A percentile compares a stretch with the other conserved stretches of the same genome.
Conservation (phyloP, 2,329 filamentous ascomycete genomes). For the Podosphaera xanthii region DNA sequence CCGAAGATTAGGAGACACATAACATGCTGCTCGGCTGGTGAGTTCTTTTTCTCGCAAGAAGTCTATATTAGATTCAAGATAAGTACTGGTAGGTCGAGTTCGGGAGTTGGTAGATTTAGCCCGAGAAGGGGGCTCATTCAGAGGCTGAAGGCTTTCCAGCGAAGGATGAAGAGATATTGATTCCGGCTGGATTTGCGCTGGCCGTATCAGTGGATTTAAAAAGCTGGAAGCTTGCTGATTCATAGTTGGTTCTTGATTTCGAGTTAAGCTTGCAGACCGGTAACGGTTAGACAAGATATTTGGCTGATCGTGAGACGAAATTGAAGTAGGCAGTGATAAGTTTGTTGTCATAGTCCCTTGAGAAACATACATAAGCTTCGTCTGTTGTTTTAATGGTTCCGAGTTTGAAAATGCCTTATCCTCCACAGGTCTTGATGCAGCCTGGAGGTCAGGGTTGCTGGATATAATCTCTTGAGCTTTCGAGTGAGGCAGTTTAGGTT, state of each 20-base stretch:
- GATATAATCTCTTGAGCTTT: slow-evolving; percentile 41
- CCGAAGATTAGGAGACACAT: slow-evolving; percentile 7
- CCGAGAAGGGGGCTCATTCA: slow-evolving; percentile 22
- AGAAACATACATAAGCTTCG: slow-evolving; percentile 24
- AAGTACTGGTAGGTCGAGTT: slow-evolving; percentile 57
- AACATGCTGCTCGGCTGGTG: slow-evolving; percentile 14
- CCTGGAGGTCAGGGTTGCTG: slow-evolving; percentile 35
- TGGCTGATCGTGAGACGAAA: slow-evolving; percentile 8
- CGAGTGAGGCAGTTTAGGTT: slow-evolving; percentile 20
- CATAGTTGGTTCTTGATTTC: slow-evolving; percentile 10
- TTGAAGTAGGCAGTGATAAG: slow-evolving; percentile 22
- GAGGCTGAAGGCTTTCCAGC: slow-evolving; percentile 29
- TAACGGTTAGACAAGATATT: slow-evolving; percentile 17
- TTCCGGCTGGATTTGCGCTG: slow-evolving; percentile 19
- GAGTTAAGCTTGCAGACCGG: slow-evolving; percentile 28
- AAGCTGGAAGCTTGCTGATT: slow-evolving; percentile 8
- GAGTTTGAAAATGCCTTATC: slow-evolving; percentile 16
- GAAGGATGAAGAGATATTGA: slow-evolving; percentile 40
- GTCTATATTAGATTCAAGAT: slow-evolving; percentile 63
- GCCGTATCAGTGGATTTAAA: slow-evolving; percentile 8
- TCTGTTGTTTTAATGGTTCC: neutral
- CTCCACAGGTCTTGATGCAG: slow-evolving; percentile 18
- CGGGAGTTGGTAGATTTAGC: slow-evolving; percentile 43
- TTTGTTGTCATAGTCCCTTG: slow-evolving; percentile 59
- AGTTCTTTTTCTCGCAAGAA: slow-evolving; percentile 56